Conservation (phyloP, 2,329 filamentous ascomycete genomes). For the Davidsoniella neocaledoniae region DNA sequence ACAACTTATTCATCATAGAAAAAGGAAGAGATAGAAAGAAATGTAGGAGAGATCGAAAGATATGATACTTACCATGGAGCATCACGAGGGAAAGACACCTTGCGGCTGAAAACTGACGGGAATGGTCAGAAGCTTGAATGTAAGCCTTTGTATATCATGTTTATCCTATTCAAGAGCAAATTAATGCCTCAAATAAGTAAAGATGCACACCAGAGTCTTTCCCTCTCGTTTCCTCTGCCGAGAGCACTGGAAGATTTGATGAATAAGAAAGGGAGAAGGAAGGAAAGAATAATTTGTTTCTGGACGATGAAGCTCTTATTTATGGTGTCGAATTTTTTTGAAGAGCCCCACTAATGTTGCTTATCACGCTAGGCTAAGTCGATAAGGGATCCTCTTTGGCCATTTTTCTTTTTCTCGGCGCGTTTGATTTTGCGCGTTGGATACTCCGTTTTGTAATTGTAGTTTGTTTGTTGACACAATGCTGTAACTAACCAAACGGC, state of each 20-base stretch:
- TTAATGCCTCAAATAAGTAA: too few species aligned
- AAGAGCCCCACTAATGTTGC: not conserved
- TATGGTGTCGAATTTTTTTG: slow-evolving; percentile 7
- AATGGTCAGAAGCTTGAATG: too few species aligned
- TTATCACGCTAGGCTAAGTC: not conserved
- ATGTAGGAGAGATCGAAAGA: not conserved
- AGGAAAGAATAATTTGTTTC: not conserved
- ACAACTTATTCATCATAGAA: slow-evolving; percentile 31
- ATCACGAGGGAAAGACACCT: not conserved
- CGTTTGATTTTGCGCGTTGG: too few species aligned
- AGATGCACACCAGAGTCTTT: too few species aligned
- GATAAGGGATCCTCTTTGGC: not conserved
- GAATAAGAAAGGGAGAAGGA: not conserved
- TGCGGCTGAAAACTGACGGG: too few species aligned
- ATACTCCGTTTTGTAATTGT: too few species aligned
- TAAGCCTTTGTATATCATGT: too few species aligned
- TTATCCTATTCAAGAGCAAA: too few species aligned
- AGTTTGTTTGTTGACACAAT: too few species aligned
- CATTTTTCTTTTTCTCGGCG: too few species aligned
- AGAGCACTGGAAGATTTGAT: not conserved
- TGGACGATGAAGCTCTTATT: not conserved
- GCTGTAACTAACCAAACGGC: too few species aligned
- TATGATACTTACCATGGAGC: not conserved
- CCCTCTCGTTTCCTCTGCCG: not conserved
- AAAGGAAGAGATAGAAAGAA: slow-evolving; percentile 1